Conservation (phyloP, 768 basidiomycete species). For the Xerocomus potaroensis region DNA sequence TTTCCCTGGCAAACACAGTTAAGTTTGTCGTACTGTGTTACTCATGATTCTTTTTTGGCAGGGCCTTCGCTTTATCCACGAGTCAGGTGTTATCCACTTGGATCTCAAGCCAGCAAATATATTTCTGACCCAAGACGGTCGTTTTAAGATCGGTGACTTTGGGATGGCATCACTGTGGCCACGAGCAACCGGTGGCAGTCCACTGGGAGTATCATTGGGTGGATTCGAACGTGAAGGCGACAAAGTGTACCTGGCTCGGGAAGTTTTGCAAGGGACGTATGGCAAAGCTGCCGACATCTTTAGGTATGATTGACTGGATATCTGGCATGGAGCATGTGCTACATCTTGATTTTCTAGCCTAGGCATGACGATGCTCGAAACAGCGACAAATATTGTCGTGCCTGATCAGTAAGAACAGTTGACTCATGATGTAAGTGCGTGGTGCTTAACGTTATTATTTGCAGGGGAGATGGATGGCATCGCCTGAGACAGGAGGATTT, state of each 20-base stretch:
- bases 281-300: constrained; percentile 95
- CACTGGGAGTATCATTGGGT: constrained; percentile 34
- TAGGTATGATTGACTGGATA: constrained; percentile 54
- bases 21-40: constrained; percentile 23
- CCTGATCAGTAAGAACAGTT: constrained; percentile 83
- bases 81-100: constrained; percentile 84
- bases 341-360: constrained; percentile 50
- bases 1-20: constrained; percentile 17
- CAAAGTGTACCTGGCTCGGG: constrained; percentile 94
- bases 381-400: constrained; percentile 92
- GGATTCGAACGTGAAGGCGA: constrained; percentile 96
- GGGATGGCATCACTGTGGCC: constrained; percentile 98
- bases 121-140: constrained; percentile 80
- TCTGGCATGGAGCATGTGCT: neutral
- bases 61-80: constrained; percentile 89
- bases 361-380: constrained; percentile 94
- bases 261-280: constrained; percentile 89
- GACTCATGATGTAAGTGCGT: constrained; percentile 1
- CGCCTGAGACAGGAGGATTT: constrained; percentile 89
- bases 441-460: constrained; percentile 18
- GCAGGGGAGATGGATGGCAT: constrained; percentile 92
- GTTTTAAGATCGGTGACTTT: constrained; percentile 97
- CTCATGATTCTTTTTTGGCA: constrained; percentile 31
- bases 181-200: constrained; percentile 39
- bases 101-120: constrained; percentile 98